Base-by-base conservation (phyloP, 1,284 basidiomycete species). In the Papiliotrema nemorosa region DNA sequence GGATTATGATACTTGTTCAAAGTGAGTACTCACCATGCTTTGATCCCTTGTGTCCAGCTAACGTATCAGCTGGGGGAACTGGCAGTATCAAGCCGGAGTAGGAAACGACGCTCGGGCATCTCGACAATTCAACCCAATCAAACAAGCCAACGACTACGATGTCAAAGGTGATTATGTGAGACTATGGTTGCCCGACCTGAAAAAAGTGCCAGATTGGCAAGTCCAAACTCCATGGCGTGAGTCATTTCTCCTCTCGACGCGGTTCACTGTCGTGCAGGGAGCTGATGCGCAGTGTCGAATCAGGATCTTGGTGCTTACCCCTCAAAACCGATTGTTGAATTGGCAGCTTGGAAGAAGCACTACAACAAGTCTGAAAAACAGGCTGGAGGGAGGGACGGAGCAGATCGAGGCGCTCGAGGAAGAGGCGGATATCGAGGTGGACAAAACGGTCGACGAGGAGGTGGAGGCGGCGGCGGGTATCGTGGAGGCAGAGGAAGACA, bases 121-220 rank as follows among this genome's bases (percentile, higher is more conserved):
- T 6, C 63, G 80, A 25, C 78, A 80, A 57, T 81, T 81, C 73
- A 81, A 81, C 62, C 78, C 77, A 13, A 76, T 82, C 68, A 81
- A 81, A 64, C 80, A 82, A 61, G 77, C 76, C 6, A 75, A 75
- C 48, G 79, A 80, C 53, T 80, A 80, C 67, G 79, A 80, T 55
- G 64, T 73, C 2, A 51, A 76, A n/a, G 78, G 74, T 14, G 72
- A 77, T 27, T 80, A 79, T 58, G 75, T 80, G 54, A 70, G 72
- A 52, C 64, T 70, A 21, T 82, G 80, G 80, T 62, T 80, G 2
- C 78, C 77, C 0, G 73, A 76, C 44, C 70, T 81, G 24, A 62
- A 70, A 29, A 61, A 69, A 16, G 59, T 80, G 1, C 54, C 56
- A 5, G 57, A 60, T 22, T 52, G 58, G 21, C 52, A 54, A 47